Evolutionary conservation across 306 rosid genomes (phyloP).

Genomic region (Lathyrus sativus): DNA sequence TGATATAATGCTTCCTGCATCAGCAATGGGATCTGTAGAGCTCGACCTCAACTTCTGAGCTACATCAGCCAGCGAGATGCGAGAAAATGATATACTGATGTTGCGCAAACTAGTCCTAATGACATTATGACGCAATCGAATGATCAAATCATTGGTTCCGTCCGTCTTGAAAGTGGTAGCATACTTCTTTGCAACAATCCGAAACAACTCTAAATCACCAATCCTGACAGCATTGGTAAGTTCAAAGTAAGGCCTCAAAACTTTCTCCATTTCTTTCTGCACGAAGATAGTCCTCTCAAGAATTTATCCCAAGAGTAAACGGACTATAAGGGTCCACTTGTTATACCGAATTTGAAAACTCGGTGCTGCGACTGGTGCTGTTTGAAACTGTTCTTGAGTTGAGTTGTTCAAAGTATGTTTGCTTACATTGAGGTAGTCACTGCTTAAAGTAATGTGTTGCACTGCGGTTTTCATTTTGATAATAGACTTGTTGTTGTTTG

Average conservation of each 20-base stretch:
- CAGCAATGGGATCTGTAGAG: slow-evolving; percentile 76
- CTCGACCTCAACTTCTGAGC: slow-evolving; percentile 86
- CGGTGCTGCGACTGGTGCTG: slow-evolving; percentile 89
- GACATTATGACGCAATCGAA: slow-evolving; percentile 91
- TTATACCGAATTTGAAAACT: slow-evolving; percentile 95
- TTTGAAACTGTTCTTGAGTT: no score
- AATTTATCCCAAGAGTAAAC: slow-evolving; percentile 89
- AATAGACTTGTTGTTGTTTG: no score
- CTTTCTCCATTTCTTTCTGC: slow-evolving; percentile 91
- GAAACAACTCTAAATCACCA: no score
- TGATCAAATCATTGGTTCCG: slow-evolving; percentile 85
- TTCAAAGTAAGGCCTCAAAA: slow-evolving; percentile 92
- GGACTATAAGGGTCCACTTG: slow-evolving; percentile 97
- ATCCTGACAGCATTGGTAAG: slow-evolving; percentile 97
- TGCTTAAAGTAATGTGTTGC: no score
- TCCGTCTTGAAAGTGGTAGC: slow-evolving; percentile 67
- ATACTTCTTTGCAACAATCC: slow-evolving; percentile 81
- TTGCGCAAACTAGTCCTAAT: slow-evolving; percentile 95
- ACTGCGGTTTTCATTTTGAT: no score
- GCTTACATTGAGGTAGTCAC: no score
- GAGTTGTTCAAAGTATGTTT: no score
- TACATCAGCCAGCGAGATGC: slow-evolving; percentile 84
- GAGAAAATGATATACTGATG: slow-evolving; percentile 93
- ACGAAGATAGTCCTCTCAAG: no score
- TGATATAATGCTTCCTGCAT: slow-evolving; percentile 83